These are phyloP conservation scores for Omphalea diandra DNA, from an alignment of 441 rosid species.

Conservation along the genomic window DNA sequence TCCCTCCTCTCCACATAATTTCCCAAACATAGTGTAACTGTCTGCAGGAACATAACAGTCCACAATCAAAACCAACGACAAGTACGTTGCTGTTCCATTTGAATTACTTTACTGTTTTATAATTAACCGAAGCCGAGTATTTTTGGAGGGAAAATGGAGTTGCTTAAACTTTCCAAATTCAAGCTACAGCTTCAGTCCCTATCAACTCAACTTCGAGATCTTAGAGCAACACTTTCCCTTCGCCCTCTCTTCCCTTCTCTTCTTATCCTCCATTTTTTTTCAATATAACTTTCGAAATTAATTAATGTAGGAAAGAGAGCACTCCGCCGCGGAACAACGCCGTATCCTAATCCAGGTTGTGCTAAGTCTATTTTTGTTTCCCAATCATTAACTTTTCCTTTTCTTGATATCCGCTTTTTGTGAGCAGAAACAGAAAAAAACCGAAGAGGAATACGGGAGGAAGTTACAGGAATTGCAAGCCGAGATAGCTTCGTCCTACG, in stretches of 20 bases:
- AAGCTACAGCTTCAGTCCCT: slow-evolving; percentile 68
- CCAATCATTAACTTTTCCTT: not conserved
- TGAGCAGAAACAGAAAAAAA: slow-evolving; percentile 65
- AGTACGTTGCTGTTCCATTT: not conserved
- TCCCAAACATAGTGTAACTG: too few species aligned
- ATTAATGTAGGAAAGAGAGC: slow-evolving; percentile 54
- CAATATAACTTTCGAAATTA: not conserved
- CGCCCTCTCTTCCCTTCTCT: not conserved
- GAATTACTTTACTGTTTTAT: too few species aligned
- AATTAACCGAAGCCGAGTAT: too few species aligned
- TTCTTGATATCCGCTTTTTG: slow-evolving; percentile 18
- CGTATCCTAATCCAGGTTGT: slow-evolving; percentile 51
- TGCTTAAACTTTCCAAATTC: slow-evolving; percentile 73
- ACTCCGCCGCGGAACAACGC: slow-evolving; percentile 51
- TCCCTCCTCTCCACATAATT: too few species aligned
- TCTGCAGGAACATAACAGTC: too few species aligned
- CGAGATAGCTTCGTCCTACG: slow-evolving; percentile 51
- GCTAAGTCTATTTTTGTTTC: not conserved
- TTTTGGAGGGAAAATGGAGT: slow-evolving; percentile 56
- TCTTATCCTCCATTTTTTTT: not conserved
- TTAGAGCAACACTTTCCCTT: slow-evolving; percentile 40
- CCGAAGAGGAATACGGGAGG: slow-evolving; percentile 61
- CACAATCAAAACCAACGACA: not conserved
- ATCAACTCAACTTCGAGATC: slow-evolving; percentile 57
- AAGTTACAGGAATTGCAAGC: slow-evolving; percentile 55